Evolutionary conservation across 1,139 yeast genomes (phyloP), one percentile per base, ranked within the genome.

Genomic region (Sugiyamaella neomexicana): DNA sequence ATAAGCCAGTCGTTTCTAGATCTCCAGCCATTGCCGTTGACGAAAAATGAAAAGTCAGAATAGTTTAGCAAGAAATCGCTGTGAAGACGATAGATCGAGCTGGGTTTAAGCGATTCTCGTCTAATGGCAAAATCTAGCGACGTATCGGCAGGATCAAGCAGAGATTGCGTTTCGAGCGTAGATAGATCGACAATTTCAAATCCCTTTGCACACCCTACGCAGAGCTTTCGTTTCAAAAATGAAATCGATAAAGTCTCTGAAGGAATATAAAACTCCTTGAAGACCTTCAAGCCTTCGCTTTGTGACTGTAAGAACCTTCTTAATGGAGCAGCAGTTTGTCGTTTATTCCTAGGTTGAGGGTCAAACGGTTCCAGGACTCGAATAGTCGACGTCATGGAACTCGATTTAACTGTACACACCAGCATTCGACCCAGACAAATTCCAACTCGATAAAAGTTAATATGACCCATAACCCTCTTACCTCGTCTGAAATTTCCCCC

Each of bases 121-220:
- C 88, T 87, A 41, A 88, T 84, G n/a, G 95, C 97, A 75, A 93
- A 93, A 67, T 93, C 99, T 55, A 93, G 76, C 32, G 97, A 89
- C 0, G 98, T 95, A 68, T 93, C 99, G 1, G 98, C 98, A 40
- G 96, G 97, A 72, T 91, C 97, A 63, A 91, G 76, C 52, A 91
- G 79, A 8, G 87, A 81, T 67, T 86, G 93, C 66, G 85, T 85
- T 61, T 81, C 83, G 46, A 85, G 81, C 15, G 86, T 85, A 65
- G 89, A 96, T 61, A 91, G 79, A 40, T 79, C 80, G 44, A 93
- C 90, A 65, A 93, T 90, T 72, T 93, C 98, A 74, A 93, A 93
- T 1, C 99, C 99, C 68, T 87, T 89, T 45, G 96, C 86, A 67
- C 99, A 93, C 17, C 99, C 99, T 60, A 93, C 87, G 75, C 98